Evolutionary conservation across 2,329 filamentous ascomycete species (phyloP), one percentile per base, ranked within the genome.

Genomic region (Epicoccum sorghinum): DNA sequence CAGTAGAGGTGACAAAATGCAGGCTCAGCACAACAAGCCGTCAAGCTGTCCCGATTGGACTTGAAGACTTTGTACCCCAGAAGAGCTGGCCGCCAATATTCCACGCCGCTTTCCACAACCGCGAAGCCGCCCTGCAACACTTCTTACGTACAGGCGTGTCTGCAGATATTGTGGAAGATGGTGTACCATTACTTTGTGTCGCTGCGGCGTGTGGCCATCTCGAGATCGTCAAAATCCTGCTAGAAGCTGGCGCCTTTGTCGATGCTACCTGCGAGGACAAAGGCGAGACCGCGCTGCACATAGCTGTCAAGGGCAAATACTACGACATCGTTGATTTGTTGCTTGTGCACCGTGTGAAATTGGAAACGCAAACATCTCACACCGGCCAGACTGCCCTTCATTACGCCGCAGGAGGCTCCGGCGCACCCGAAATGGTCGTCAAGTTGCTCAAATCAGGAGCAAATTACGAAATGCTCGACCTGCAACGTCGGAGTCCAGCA

Each of bases 1-100:
- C 68, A 12, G 57, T 74, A 24, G 67, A 74, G 37, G 66, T 74
- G 3, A 44, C 72, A 39, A 67, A 51, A 43, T 73, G 69, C 47
- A 67, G 64, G 36, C 55, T 72, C 29, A 68, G 59, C n/a, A 70
- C 60, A 35, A 57, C 64, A 24, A 55, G 44, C 51, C 52, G 53
- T 24, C 39, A 52, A 25, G 52, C 58, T 9, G 37, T 32, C 14
- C 38, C 47, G 6, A 38, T 58, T 13, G 47, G 39, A 3, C 41
- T 52, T 22, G 49, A 47, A 5, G 57, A 50, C 0, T 53, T 67
- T 12, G 47, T 24, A 4, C 68, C 69, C 12, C 61, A 61, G 29
- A 70, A 71, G 44, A 47, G 63, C 23, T 73, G 70, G 69, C 67
- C 65, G 3, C 68, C 70, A 7, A 62, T 71, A 14, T 67, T 65